Percentiles rank a stretch among this genome's conserved stretches.
Conservation (phyloP, 106 monocot species). For the Dendrobium chrysotoxum region DNA sequence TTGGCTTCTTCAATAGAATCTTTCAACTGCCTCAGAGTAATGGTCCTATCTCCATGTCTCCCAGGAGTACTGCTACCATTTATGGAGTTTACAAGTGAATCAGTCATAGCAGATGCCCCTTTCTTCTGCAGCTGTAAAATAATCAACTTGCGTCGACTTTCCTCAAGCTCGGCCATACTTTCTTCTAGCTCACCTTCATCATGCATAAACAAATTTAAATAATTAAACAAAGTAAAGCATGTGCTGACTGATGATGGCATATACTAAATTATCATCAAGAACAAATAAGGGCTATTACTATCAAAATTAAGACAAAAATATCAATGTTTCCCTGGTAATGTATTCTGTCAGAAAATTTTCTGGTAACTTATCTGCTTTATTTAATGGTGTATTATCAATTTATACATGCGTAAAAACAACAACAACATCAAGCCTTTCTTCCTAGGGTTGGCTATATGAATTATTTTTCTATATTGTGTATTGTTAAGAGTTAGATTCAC, state of each 20-base stretch:
- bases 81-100: constrained; percentile 29
- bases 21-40: constrained; percentile 59
- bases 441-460: no score
- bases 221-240: background rate
- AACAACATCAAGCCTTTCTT: no score
- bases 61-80: constrained; percentile 65
- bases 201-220: background rate
- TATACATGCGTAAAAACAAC: background rate
- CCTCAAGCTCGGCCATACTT: constrained; percentile 92
- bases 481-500: no score
- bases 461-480: no score
- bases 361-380: background rate
- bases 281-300: background rate
- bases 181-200: constrained; percentile 80
- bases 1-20: constrained; percentile 82
- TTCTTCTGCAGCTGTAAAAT: constrained; percentile 80
- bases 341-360: background rate
- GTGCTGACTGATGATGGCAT: background rate
- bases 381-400: background rate
- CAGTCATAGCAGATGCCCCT: constrained; percentile 40
- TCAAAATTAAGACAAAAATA: background rate
- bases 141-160: constrained; percentile 85
- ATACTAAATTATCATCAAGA: background rate
- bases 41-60: constrained; percentile 47
- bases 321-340: background rate